phyloP scores from a whole-genome alignment of 2,329 filamentous ascomycete genomes.

The Sphaceloma murrayae region DNA sequence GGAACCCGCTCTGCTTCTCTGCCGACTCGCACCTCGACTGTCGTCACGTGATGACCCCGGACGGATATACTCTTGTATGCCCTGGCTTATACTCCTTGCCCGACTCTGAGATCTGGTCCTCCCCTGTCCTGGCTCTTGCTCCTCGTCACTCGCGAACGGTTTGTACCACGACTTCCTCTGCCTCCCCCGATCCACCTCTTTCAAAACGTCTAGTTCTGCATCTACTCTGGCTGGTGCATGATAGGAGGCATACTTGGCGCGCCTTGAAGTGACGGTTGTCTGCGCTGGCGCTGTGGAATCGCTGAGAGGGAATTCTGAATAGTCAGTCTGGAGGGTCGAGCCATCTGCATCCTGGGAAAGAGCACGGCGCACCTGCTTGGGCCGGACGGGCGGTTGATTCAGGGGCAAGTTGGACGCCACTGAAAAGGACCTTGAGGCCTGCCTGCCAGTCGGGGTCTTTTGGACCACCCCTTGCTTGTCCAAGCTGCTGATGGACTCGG shows the following conservation, averaged over 20 bases:
- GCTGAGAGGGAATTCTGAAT: slow-evolving; percentile 32
- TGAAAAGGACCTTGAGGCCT: slow-evolving; percentile 15
- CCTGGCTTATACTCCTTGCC: slow-evolving; percentile 19
- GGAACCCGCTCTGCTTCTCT: slow-evolving; percentile 6
- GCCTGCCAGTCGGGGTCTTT: slow-evolving; percentile 15
- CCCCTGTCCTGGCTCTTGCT: slow-evolving; percentile 24
- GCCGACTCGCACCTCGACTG: slow-evolving; percentile 5
- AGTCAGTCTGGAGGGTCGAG: slow-evolving; percentile 35
- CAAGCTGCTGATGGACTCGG: slow-evolving; percentile 11
- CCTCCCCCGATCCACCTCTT: slow-evolving; percentile 12
- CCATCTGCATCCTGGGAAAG: slow-evolving; percentile 29
- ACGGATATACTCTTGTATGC: slow-evolving; percentile 14
- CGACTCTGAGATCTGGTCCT: slow-evolving; percentile 26
- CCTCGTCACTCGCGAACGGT: slow-evolving; percentile 38
- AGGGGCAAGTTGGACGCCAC: slow-evolving; percentile 12
- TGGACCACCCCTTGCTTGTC: slow-evolving; percentile 9
- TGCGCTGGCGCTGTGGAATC: slow-evolving; percentile 36
- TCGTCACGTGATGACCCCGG: slow-evolving; percentile 11
- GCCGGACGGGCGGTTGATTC: slow-evolving; percentile 12
- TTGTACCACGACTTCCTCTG: slow-evolving; percentile 16
- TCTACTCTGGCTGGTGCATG: slow-evolving; percentile 19
- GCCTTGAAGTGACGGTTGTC: slow-evolving; percentile 32
- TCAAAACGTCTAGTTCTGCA: slow-evolving; percentile 1
- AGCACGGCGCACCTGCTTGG: slow-evolving; percentile 17
- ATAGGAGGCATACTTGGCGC: slow-evolving; percentile 33